Base-by-base conservation (phyloP, 129 eudicot species). In the Saposhnikovia divaricata region DNA sequence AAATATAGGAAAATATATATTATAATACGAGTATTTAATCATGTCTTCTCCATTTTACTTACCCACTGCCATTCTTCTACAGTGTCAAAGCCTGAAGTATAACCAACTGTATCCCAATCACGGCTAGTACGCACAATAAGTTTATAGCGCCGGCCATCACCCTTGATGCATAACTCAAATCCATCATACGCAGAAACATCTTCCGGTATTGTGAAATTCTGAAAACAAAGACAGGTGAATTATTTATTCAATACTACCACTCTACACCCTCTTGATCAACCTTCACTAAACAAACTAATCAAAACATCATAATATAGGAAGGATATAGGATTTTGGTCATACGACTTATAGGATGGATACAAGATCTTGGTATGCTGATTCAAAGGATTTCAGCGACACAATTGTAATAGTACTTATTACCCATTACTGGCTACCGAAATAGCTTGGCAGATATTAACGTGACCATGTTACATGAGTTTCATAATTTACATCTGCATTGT, bases 101-200 rank as follows among this genome's bases (percentile, higher is more conserved):
- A 95, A 46, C 97, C 99, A 18, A 95, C 95, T 21, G 97, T 95
- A 77, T 95, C 97, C 97, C 97, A 95, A 81, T 95, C 99, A 74
- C 91, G 87, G 83, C 97, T 95, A 69, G 99, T 95, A 51, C 99
- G 96, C 74, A 95, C 85, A 72, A 95, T 90, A 80, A 92, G 89
- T 82, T 95, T 95, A 84, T 95, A 95, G 19, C 97, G 92, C 72
- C 93, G 88, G 18, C 97, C 99, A 81, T 92, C 99, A 63, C 99
- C 99, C 86, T 90, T 95, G 42, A 95, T 81, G 23, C 93, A 88
- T 69, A 95, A 81, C 83, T 95, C 99, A 68, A 95, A 83, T 77
- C 99, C 99, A 86, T 92, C 99, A 87, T 92, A 95, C 46, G 95
- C 93, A 59, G 93, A 89, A 74, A 95, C 87, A 85, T 95, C 95